These are phyloP conservation scores for Pseudozyma sp. DNA, from an alignment of 1,284 basidiomycete species.

Conservation along the genomic window DNA sequence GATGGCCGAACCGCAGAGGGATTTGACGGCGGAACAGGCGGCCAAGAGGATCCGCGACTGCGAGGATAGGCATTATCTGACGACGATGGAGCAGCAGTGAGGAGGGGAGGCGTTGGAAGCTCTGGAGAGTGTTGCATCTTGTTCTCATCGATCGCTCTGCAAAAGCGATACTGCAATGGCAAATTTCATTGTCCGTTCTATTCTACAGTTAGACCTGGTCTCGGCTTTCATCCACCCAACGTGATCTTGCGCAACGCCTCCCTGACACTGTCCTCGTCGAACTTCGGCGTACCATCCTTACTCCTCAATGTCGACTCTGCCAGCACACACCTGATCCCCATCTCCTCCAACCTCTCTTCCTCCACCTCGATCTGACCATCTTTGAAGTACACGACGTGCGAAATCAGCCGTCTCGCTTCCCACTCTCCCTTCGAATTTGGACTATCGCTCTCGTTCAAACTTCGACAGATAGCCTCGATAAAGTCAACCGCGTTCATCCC, in stretches of 20 bases:
- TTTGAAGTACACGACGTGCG: constrained; percentile 74
- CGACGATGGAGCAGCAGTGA: constrained; percentile 27
- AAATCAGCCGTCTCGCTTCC: constrained; percentile 72
- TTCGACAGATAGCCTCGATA: constrained; percentile 78
- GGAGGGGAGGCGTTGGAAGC: neutral
- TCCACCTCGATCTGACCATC: constrained; percentile 33
- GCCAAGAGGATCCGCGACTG: constrained; percentile 75
- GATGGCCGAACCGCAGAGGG: constrained; percentile 90
- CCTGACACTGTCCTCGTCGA: constrained; percentile 34
- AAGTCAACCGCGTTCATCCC: constrained; percentile 88
- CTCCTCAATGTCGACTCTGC: constrained; percentile 11
- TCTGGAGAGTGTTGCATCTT: no score
- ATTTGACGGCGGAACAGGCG: constrained; percentile 90
- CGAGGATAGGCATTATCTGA: constrained; percentile 49
- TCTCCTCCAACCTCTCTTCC: neutral
- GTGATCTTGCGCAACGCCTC: constrained; percentile 18
- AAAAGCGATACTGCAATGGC: no score
- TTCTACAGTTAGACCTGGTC: no score
- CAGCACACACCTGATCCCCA: constrained; percentile 22
- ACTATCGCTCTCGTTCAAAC: constrained; percentile 73
- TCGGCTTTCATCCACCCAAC: no score
- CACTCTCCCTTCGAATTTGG: constrained; percentile 22
- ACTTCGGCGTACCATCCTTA: constrained; percentile 32
- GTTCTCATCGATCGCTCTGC: no score
- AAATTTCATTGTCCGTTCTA: no score